Base-by-base conservation (phyloP, 148 eudicot genomes). In the Chenopodium formosanum region DNA sequence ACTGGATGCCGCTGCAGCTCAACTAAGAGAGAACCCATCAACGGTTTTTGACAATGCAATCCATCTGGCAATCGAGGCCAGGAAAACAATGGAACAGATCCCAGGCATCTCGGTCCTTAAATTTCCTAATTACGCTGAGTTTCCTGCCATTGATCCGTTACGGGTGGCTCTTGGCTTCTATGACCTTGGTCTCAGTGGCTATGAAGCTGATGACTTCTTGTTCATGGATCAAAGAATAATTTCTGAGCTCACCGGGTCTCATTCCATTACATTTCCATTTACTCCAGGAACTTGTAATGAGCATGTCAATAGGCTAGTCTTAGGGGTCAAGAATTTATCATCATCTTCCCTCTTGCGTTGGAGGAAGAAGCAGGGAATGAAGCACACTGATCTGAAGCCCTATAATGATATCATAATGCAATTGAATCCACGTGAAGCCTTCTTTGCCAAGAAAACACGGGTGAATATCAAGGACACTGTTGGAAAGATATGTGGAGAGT, bases 401-500 rank as follows among this genome's bases (percentile, higher is more conserved):
- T 82, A 83, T 47, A 67, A 71, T 72, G 88, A 88, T 70, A 34
- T 80, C 40, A 76, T 46, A 25, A 85, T 92, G 85, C 75, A 83
- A 17, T 82, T 91, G 78, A 90, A 77, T 77, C 97, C 97, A 5
- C 73, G 97, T 56, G 92, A 93, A 20, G 97, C 94, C 47, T 93
- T 93, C 82, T 93, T 93, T 70, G 85, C 91, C 0, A 83, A 79
- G 63, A 93, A 90, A 85, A 83, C 81, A 70, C 90, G 82, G 85
- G 86, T 90, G 48, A 75, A 83, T 70, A 23, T 86, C 2, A 74
- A 79, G 81, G 88, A 90, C 16, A 83, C 89, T 63, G 10, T 89
- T 11, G 94, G 97, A n/a, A 73, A 92, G 86, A 78, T 94, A 46
- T 88, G 91, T 78, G 97, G 97, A 31, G 95, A 94, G 87, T 88